Evolutionary conservation across 2,329 filamentous ascomycete genomes (phyloP).

Genomic region (Diaporthe longicolla): DNA sequence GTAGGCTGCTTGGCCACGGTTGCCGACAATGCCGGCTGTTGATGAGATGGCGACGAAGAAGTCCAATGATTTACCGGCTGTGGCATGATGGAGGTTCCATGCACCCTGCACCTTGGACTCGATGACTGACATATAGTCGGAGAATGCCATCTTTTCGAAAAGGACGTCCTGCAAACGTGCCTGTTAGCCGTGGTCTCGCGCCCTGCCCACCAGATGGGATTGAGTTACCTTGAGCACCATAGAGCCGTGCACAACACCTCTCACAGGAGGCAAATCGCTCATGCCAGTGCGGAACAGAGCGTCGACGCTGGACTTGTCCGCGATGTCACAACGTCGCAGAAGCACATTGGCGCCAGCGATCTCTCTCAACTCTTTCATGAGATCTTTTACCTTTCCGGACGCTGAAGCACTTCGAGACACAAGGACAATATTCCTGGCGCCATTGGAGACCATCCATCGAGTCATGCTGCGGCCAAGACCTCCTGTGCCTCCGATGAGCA

Average conservation of each 20-base stretch:
- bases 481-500: constrained; percentile 49
- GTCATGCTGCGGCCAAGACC: constrained; percentile 47
- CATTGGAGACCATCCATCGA: constrained; percentile 45
- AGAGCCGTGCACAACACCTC: constrained; percentile 54
- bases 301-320: constrained; percentile 46
- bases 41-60: constrained; percentile 71
- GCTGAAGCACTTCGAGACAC: constrained; percentile 41
- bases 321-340: constrained; percentile 53
- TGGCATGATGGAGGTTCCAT: constrained; percentile 67
- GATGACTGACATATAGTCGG: constrained; percentile 61
- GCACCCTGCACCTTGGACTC: constrained; percentile 46
- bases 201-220: background rate
- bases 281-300: constrained; percentile 61
- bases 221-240: constrained; percentile 53
- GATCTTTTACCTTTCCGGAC: constrained; percentile 22
- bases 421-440: constrained; percentile 41
- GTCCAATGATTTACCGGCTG: constrained; percentile 56
- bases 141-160: constrained; percentile 66
- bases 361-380: constrained; percentile 39
- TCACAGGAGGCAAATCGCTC: constrained; percentile 53
- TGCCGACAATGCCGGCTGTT: constrained; percentile 65
- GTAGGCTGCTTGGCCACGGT: constrained; percentile 67
- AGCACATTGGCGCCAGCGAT: constrained; percentile 3
- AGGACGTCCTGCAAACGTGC: constrained; percentile 55
- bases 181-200: background rate